A percentile compares a stretch with the other conserved stretches of the same genome.
Evolutionary conservation across 2,329 filamentous ascomycete genomes (phyloP).

Genomic region (Aquanectria penicillioides): DNA sequence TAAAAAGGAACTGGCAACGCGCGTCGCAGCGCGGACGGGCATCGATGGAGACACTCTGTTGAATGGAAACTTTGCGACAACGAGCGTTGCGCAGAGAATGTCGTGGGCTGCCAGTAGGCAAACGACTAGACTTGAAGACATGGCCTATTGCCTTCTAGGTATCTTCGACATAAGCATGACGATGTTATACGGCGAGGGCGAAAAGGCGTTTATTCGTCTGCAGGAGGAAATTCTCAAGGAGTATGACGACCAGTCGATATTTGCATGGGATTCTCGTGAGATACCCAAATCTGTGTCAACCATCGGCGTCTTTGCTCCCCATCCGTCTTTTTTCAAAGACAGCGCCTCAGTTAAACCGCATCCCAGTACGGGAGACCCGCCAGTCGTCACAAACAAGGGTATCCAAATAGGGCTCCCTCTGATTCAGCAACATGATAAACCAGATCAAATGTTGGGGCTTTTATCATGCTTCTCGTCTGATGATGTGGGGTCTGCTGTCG

Average conservation of each 20-base stretch:
- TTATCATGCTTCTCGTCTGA: conserved; percentile 19
- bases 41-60: conserved; percentile 25
- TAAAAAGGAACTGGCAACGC: conserved; percentile 11
- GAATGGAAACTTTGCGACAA: conserved; percentile 8
- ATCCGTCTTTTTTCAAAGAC: conserved; percentile 26
- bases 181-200: conserved; percentile 36
- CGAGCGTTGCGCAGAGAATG: conserved; percentile 32
- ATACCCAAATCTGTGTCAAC: conserved; percentile 22
- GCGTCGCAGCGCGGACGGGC: conserved; percentile 16
- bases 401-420: conserved; percentile 21
- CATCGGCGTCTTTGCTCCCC: conserved; percentile 23
- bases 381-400: conserved; percentile 30
- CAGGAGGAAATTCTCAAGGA: conserved; percentile 40
- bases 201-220: conserved; percentile 35
- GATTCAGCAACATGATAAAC: background rate
- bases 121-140: conserved; percentile 33
- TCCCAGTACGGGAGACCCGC: conserved; percentile 18
- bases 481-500: conserved; percentile 17
- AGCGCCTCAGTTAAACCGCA: conserved; percentile 5
- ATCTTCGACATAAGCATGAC: conserved; percentile 36
- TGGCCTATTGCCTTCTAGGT: conserved; percentile 37
- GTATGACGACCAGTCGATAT: conserved; percentile 35
- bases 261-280: conserved; percentile 31
- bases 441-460: conserved; percentile 10
- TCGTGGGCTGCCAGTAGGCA: conserved; percentile 32